These are phyloP conservation scores for Venturiaceae sp. DNA, from an alignment of 2,329 filamentous ascomycete species.

Conservation along the genomic window DNA sequence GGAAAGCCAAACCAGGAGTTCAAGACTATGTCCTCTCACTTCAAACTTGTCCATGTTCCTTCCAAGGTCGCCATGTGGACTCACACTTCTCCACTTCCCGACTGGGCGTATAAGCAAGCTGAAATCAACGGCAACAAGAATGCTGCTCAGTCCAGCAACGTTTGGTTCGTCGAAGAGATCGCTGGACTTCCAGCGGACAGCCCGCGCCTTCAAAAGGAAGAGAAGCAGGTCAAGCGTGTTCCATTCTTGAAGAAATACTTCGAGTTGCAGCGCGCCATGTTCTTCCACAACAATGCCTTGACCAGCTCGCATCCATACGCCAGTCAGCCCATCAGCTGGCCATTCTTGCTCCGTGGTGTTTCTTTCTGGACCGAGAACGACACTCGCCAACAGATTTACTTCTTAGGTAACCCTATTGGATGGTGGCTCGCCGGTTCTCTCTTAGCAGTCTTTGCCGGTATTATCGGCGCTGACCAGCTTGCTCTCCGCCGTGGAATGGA, in stretches of 20 bases:
- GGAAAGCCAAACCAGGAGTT: conserved; percentile 76
- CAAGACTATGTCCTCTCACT: conserved; percentile 82
- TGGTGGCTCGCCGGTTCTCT: conserved; percentile 96
- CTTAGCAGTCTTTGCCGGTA: conserved; percentile 85
- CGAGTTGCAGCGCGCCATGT: conserved; percentile 95
- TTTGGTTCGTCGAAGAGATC: conserved; percentile 91
- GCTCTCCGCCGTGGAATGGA: conserved; percentile 89
- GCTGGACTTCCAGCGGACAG: conserved; percentile 65
- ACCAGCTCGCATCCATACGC: conserved; percentile 96
- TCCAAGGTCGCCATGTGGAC: conserved; percentile 99
- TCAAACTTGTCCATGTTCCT: conserved; percentile 90
- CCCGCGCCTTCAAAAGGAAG: conserved; percentile 63
- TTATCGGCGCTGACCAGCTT: conserved; percentile 85
- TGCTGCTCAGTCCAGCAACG: conserved; percentile 75
- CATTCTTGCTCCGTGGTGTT: conserved; percentile 90
- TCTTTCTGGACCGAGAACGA: conserved; percentile 99
- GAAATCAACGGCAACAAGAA: conserved; percentile 99
- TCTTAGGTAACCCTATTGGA: conserved; percentile 89
- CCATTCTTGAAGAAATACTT: conserved; percentile 92
- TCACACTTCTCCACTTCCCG: conserved; percentile 85
- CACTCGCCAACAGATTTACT: conserved; percentile 95
- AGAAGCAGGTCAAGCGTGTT: conserved; percentile 69
- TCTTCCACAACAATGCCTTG: conserved; percentile 97
- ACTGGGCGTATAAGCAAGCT: conserved; percentile 95
- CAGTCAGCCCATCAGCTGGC: conserved; percentile 93